Conservation (phyloP, 768 basidiomycete genomes). For the Chalciporus sphaerocephalus region DNA sequence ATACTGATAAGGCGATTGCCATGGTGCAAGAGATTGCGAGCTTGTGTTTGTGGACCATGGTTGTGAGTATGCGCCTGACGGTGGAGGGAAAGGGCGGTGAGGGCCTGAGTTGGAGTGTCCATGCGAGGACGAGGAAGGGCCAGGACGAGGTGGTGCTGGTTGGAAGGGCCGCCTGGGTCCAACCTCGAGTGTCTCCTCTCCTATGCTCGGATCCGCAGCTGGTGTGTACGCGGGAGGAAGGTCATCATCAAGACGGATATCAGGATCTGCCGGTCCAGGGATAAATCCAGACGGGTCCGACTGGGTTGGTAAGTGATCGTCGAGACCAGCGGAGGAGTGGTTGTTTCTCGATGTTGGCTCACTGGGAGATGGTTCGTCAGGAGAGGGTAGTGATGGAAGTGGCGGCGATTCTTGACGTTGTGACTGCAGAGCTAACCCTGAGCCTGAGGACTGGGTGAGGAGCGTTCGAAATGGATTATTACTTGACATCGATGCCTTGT, state of each 20-base stretch:
- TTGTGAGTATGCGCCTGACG: constrained; percentile 1
- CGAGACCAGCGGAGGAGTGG: neutral
- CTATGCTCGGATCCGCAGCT: constrained; percentile 45
- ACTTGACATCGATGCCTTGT: constrained; percentile 6
- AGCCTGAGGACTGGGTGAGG: neutral
- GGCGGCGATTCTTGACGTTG: neutral
- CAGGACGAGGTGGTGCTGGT: constrained; percentile 32
- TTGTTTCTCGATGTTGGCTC: neutral
- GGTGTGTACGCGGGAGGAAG: constrained; percentile 70
- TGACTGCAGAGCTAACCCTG: neutral
- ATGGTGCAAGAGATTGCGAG: constrained; percentile 11
- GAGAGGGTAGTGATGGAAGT: constrained; percentile 3
- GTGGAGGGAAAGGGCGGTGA: neutral
- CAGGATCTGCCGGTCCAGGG: neutral
- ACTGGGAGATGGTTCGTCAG: neutral
- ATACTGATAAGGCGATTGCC: constrained; percentile 21
- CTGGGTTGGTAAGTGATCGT: neutral
- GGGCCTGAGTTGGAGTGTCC: neutral
- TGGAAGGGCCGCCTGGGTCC: constrained; percentile 67
- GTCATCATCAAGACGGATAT: constrained; percentile 41
- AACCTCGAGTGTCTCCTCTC: constrained; percentile 58
- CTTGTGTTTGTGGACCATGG: constrained; percentile 1
- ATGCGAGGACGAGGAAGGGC: constrained; percentile 3
- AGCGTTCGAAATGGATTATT: constrained; percentile 19
- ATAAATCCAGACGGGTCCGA: neutral